Evolutionary conservation across 2,329 filamentous ascomycete genomes (phyloP), one percentile per base, ranked within the genome.

Genomic region (Penicillium hesseltinei): DNA sequence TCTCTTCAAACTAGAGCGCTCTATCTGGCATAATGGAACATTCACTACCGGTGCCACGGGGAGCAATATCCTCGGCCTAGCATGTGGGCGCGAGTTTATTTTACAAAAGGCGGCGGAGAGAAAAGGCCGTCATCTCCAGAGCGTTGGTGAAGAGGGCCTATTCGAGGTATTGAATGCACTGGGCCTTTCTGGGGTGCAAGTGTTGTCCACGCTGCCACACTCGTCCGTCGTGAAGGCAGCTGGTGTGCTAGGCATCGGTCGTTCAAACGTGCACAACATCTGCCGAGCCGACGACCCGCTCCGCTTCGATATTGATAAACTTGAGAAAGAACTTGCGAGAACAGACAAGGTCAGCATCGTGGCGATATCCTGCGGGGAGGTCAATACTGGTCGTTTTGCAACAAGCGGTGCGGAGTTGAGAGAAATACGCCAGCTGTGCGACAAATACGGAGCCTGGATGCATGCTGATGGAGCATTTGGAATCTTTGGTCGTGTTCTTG

Each of bases 381-480:
- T 97, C 29, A 97, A 97, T 66, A 95, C 92, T 0, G 92, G 92
- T 0, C 80, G 87, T 5, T 97, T 92, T 71, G 88, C 90, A 29
- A 89, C 81, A 33, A 75, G 75, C 2, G 83, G 78, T 1, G 78
- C 81, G 4, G 85, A 92, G 60, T 87, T 86, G 74, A 68, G 74
- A 54, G 78, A 79, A 54, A 74, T 97, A 38, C 83, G 92, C 58
- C 75, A 78, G 5, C 70, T 96, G 39, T 91, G 90, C 43, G 87
- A 94, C 65, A 78, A 80, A 62, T 86, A 93, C 63, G 82, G 82
- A 1, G 88, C 91, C 0, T 97, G 92, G 92, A 81, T 97, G 39
- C 93, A 97, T 72, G 87, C 93, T 8, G 93, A 97, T 68, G 92
- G 89, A 44, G 92, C 93, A 0, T 96, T 97, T 71, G 93, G 93